These are phyloP conservation scores for Oidiodendron maius DNA, from an alignment of 495 filamentous ascomycete species.

Conservation along the genomic window DNA sequence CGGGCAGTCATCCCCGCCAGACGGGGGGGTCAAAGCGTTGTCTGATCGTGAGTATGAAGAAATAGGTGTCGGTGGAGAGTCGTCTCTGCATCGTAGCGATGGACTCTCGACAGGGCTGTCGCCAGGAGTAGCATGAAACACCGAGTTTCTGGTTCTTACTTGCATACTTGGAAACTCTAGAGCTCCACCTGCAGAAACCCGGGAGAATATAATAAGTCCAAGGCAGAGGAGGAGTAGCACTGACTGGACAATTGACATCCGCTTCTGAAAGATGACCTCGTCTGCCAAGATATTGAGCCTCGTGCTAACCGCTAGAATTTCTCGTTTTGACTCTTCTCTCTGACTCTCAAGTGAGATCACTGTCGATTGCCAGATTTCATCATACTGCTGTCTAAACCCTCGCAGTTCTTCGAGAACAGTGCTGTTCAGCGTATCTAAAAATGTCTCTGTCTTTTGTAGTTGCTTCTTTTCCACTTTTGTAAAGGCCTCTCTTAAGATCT, in stretches of 20 bases:
- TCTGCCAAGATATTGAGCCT: constrained; percentile 84
- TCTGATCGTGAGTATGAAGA: constrained; percentile 12
- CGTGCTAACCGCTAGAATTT: constrained; percentile 74
- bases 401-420: constrained; percentile 84
- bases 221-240: constrained; percentile 84
- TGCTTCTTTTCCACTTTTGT: constrained; percentile 86
- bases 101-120: constrained; percentile 17
- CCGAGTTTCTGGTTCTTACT: constrained; percentile 5
- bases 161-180: constrained; percentile 13
- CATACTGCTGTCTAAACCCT: constrained; percentile 78
- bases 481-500: constrained; percentile 85
- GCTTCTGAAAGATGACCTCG: constrained; percentile 92
- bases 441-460: constrained; percentile 70
- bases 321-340: constrained; percentile 69
- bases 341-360: constrained; percentile 87
- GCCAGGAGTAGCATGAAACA: not conserved
- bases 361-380: constrained; percentile 93
- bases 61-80: constrained; percentile 15
- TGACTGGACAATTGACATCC: constrained; percentile 85
- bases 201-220: constrained; percentile 74
- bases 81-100: constrained; percentile 5
- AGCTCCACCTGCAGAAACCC: constrained; percentile 26
- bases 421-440: constrained; percentile 76
- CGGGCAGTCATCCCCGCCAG: constrained; percentile 7
- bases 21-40: constrained; percentile 13